Conservation (phyloP, 805 yeast species). For the Metschnikowia shivogae region DNA sequence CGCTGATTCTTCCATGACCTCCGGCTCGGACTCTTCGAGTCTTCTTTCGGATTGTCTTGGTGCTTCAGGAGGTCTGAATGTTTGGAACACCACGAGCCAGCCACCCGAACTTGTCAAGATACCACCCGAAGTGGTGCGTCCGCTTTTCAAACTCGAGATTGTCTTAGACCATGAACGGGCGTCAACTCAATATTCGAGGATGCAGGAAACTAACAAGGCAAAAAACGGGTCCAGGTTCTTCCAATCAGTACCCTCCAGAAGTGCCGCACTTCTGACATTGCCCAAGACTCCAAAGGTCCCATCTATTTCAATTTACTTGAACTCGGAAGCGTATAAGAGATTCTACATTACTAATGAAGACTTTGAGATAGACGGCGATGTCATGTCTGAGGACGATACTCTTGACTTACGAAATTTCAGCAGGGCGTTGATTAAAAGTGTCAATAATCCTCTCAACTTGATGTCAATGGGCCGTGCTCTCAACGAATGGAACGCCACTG, state of each 20-base stretch:
- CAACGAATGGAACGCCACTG: slow-evolving; percentile 48
- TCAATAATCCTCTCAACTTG: slow-evolving; percentile 5
- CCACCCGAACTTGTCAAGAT: slow-evolving; percentile 45
- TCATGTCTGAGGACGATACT: slow-evolving; percentile 8
- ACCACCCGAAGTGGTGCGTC: slow-evolving; percentile 45
- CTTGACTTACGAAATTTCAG: slow-evolving; percentile 8
- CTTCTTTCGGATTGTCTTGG: slow-evolving; percentile 17
- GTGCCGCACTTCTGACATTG: slow-evolving; percentile 9
- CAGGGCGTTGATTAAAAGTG: neutral
- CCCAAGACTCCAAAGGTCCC: slow-evolving; percentile 16
- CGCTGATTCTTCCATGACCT: slow-evolving; percentile 25
- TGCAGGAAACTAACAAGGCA: slow-evolving; percentile 12
- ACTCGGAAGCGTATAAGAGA: slow-evolving; percentile 23
- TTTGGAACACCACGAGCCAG: slow-evolving; percentile 10
- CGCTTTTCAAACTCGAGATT: slow-evolving; percentile 45
- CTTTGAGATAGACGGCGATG: slow-evolving; percentile 12
- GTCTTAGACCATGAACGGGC: slow-evolving; percentile 40
- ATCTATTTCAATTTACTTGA: slow-evolving; percentile 16
- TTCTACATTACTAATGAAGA: slow-evolving; percentile 28
- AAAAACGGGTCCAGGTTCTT: slow-evolving; percentile 7
- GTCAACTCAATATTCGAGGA: slow-evolving; percentile 22
- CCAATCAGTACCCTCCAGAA: neutral
- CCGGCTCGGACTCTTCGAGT: slow-evolving; percentile 27
- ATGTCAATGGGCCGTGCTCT: slow-evolving; percentile 41
- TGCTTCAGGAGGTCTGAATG: slow-evolving; percentile 11